Base-by-base conservation (phyloP, 257 asterid genomes). In the Solanum paucissectum region DNA sequence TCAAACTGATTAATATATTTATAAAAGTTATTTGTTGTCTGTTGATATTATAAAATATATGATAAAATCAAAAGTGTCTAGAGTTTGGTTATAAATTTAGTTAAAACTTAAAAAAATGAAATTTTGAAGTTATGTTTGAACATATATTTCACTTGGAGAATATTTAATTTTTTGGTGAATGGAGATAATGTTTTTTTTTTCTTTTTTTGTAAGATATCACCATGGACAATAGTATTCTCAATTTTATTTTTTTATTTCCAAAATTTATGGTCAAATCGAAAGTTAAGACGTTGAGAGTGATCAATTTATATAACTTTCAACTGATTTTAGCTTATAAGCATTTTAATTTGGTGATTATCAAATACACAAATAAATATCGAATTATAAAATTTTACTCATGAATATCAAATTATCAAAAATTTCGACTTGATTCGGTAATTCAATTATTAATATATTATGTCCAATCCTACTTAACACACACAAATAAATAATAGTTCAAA, bases 381-480 rank as follows among this genome's bases (percentile, higher is more conserved):
- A 55, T 55, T 55, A 2, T 16, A 52, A 52, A 52, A 52, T 16
- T 52, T 52, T 52, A 16, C n/a, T 52, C 9, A 1, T 6, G n/a
- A 55, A 1, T 1, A 18, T 18, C 10, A 55, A 6, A 18, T 20
- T 55, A 7, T 3, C 64, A 20, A 55, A 55, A 2, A 0, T 1
- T 55, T 18, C 0, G 11, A 55, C 9, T 18, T 21, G 0, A 21
- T 18, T 55, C n/a, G 0, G 1, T 55, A 55, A 55, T 55, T 55
- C 1, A 7, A 0, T 55, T 7, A 12, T 4, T 16, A 5, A 55
- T 7, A 18, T 55, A 7, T 55, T 55, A 55, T 20, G 0, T 20
- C 1, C 1, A 55, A 0, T 55, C 5, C 2, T 55, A 55, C 2
- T 55, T 7, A 55, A 55, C 5, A 20, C 25, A 16, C 9, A 2